Evolutionary conservation across 2,329 filamentous ascomycete genomes (phyloP).

Genomic region (Ophiostoma himal-ulmi): DNA sequence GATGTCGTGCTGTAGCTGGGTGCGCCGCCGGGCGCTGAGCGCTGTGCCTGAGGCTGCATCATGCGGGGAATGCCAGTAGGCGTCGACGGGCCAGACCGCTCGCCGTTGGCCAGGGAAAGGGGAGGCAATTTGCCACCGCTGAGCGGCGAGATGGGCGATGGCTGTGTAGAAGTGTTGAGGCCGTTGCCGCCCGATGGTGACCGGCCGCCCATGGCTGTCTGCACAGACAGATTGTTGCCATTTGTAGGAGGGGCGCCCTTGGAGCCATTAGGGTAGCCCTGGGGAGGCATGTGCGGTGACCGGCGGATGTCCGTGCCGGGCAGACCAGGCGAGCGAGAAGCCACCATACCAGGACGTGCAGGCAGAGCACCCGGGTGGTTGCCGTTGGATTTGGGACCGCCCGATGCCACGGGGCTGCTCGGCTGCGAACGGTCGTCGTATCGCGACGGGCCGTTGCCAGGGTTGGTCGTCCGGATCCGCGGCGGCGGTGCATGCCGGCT

Average conservation of each 20-base stretch:
- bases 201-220: slow-evolving; percentile 26
- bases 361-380: slow-evolving; percentile 28
- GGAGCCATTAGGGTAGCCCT: slow-evolving; percentile 34
- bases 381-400: not conserved
- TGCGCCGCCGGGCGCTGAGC: not conserved
- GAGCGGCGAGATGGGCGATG: slow-evolving; percentile 44
- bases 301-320: slow-evolving; percentile 45
- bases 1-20: slow-evolving; percentile 24
- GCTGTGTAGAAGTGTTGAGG: slow-evolving; percentile 28
- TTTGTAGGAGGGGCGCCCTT: slow-evolving; percentile 17
- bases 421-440: slow-evolving; percentile 31
- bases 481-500: slow-evolving; percentile 38
- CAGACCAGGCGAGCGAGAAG: slow-evolving; percentile 42
- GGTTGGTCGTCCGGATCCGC: slow-evolving; percentile 35
- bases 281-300: slow-evolving; percentile 45
- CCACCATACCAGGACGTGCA: not conserved
- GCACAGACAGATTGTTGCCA: slow-evolving; percentile 34
- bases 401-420: slow-evolving; percentile 30
- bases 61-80: slow-evolving; percentile 28
- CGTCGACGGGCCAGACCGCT: slow-evolving; percentile 33
- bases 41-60: slow-evolving; percentile 8
- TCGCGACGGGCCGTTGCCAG: slow-evolving; percentile 25
- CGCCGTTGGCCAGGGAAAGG: slow-evolving; percentile 24
- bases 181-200: slow-evolving; percentile 22
- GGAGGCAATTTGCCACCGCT: slow-evolving; percentile 31